phyloP scores from a whole-genome alignment of 2,329 filamentous ascomycete species.

The Sarocladium brachiariae region DNA sequence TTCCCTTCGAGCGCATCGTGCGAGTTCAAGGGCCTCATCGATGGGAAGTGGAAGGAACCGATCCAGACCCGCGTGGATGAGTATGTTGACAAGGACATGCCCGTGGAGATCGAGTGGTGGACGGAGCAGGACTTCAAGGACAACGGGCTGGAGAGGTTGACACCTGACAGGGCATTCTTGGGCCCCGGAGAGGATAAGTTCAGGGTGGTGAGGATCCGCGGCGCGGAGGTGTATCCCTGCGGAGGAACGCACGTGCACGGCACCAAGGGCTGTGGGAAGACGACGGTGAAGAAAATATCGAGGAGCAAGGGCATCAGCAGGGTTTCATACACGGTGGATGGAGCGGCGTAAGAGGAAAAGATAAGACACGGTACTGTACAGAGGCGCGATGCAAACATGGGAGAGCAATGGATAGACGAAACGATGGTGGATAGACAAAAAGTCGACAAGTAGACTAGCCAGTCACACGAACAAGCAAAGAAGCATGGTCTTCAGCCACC shows the following conservation, averaged over 20 bases:
- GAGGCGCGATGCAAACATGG: not conserved
- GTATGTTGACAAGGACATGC: slow-evolving; percentile 47
- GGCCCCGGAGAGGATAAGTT: slow-evolving; percentile 47
- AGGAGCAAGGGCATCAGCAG: slow-evolving; percentile 7
- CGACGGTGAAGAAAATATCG: slow-evolving; percentile 57
- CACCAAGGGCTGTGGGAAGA: slow-evolving; percentile 52
- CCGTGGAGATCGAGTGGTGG: slow-evolving; percentile 60
- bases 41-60: slow-evolving; percentile 51
- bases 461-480: too few species aligned
- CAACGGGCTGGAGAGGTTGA: slow-evolving; percentile 48
- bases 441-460: too few species aligned
- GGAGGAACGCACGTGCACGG: slow-evolving; percentile 66
- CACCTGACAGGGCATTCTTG: slow-evolving; percentile 39
- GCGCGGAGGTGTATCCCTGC: slow-evolving; percentile 64
- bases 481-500: too few species aligned
- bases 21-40: slow-evolving; percentile 62
- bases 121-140: slow-evolving; percentile 51
- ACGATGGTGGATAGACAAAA: too few species aligned
- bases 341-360: not conserved
- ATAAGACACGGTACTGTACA: not conserved
- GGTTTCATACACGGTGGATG: slow-evolving; percentile 5
- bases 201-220: slow-evolving; percentile 62
- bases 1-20: slow-evolving; percentile 60
- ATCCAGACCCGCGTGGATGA: slow-evolving; percentile 58
- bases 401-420: too few species aligned